These are phyloP conservation scores for Candida mesenterica DNA, from an alignment of 1,139 yeast genomes.

Conservation along the genomic window DNA sequence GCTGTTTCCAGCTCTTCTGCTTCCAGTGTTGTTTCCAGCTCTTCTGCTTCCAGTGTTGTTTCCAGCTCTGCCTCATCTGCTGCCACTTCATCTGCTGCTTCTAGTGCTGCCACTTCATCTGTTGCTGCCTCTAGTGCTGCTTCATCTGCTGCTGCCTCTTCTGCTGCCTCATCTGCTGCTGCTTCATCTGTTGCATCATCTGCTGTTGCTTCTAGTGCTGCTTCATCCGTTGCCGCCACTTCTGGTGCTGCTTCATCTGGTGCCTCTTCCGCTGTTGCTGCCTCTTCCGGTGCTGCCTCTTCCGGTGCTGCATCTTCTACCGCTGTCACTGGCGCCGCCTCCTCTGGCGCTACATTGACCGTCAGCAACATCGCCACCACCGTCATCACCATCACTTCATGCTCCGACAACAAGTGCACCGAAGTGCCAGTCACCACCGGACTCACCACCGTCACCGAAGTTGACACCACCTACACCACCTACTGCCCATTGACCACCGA, in stretches of 20 bases:
- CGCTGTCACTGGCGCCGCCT: constrained; percentile 3
- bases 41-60: no score
- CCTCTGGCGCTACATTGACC: background rate
- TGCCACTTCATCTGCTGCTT: background rate
- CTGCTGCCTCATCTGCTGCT: background rate
- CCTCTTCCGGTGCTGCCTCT: constrained; percentile 26
- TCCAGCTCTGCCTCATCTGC: no score
- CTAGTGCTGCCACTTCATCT: background rate
- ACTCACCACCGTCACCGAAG: constrained; percentile 6
- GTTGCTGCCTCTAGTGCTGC: no score
- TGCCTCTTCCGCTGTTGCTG: constrained; percentile 15
- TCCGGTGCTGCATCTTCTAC: constrained; percentile 23
- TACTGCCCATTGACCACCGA: constrained; percentile 15
- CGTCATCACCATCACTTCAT: constrained; percentile 44
- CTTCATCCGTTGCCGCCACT: constrained; percentile 2
- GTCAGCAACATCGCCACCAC: constrained; percentile 16
- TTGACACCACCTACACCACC: constrained; percentile 12
- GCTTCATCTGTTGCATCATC: constrained; percentile 8
- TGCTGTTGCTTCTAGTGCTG: constrained; percentile 3
- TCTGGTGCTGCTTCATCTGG: constrained; percentile 6
- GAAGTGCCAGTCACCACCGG: constrained; percentile 9
- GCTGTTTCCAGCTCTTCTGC: background rate
- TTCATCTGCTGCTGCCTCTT: no score
- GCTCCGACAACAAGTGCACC: constrained; percentile 24
- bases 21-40: background rate